These are phyloP conservation scores for Aureobasidium sp. DNA, from an alignment of 2,329 filamentous ascomycete genomes.

Conservation along the genomic window DNA sequence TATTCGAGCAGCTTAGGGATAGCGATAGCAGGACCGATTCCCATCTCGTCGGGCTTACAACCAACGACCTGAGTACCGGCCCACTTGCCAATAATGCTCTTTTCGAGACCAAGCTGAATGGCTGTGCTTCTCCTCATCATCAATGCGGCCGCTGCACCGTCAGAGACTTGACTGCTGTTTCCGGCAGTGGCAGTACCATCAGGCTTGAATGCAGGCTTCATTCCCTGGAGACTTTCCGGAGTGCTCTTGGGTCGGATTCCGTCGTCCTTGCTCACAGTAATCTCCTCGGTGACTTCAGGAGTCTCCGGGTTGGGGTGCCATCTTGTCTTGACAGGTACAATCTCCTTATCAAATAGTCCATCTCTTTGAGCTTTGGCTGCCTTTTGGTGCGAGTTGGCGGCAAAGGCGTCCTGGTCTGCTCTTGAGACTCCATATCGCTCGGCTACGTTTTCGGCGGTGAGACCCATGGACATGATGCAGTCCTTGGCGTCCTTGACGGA, in stretches of 20 bases:
- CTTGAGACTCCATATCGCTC: slow-evolving; percentile 65
- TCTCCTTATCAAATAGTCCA: slow-evolving; percentile 70
- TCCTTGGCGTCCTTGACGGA: slow-evolving; percentile 64
- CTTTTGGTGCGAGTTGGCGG: slow-evolving; percentile 64
- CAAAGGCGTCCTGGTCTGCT: slow-evolving; percentile 76
- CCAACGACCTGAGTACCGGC: slow-evolving; percentile 69
- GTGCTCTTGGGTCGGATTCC: slow-evolving; percentile 66
- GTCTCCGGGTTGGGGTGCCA: slow-evolving; percentile 57
- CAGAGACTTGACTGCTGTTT: slow-evolving; percentile 77
- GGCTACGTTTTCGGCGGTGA: slow-evolving; percentile 86
- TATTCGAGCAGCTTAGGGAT: slow-evolving; percentile 73
- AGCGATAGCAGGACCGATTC: slow-evolving; percentile 76
- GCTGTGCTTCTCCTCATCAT: slow-evolving; percentile 82
- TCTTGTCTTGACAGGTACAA: slow-evolving; percentile 68
- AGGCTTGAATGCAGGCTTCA: slow-evolving; percentile 78
- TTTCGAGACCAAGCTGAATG: slow-evolving; percentile 60
- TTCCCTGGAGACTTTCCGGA: slow-evolving; percentile 62
- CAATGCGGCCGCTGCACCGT: slow-evolving; percentile 77
- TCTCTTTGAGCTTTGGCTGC: slow-evolving; percentile 62
- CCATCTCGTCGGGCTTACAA: slow-evolving; percentile 88
- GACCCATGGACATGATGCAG: slow-evolving; percentile 90
- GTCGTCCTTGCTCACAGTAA: slow-evolving; percentile 72
- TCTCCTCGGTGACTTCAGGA: slow-evolving; percentile 42
- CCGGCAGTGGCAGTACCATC: slow-evolving; percentile 77
- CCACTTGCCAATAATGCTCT: slow-evolving; percentile 73